Evolutionary conservation across 495 filamentous ascomycete species (phyloP), one percentile per base, ranked within the genome.

Genomic region (Penicillium angulare): DNA sequence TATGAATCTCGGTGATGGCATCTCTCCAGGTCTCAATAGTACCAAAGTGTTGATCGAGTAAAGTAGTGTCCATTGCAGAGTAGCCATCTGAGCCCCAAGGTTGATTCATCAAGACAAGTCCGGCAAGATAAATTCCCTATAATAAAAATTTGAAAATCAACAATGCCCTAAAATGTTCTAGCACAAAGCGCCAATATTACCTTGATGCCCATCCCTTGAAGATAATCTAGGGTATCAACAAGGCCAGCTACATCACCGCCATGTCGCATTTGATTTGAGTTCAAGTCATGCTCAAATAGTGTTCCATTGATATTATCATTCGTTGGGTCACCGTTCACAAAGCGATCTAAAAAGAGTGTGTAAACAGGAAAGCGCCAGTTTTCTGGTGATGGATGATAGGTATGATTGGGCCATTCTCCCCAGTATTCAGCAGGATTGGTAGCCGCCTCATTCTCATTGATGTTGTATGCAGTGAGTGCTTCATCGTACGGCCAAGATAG

Each of bases 321-420:
- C 0, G 69, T 71, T 0, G 86, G 86, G 47, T 90, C 81, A 12
- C 86, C 86, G 53, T 90, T 87, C 36, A 86, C 84, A 49, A 80
- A 88, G 21, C 85, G 74, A 57, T 90, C 86, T 1, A 88, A 64
- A 50, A 87, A 85, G 22, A 89, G 53, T 5, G 84, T 86, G 57
- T 89, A 90, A 50, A 87, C 80, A 0, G 86, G 86, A 50, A 90
- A 77, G 17, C 86, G 75, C 86, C 86, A 90, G 55, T 83, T 87
- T 1, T 65, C 55, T 0, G 86, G 86, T 1, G 86, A 88, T 0
- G 77, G 74, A 12, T 60, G 58, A 56, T 81, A 86, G 7, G 57
- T 67, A 54, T 82, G 79, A 43, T 77, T 69, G 12, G 72, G 64
- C 76, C 86, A 87, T 65, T 74, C 57, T 10, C 81, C 81, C 59